Evolutionary conservation across 345 rosid genomes (phyloP).

Genomic region (Ailanthus altissimus): DNA sequence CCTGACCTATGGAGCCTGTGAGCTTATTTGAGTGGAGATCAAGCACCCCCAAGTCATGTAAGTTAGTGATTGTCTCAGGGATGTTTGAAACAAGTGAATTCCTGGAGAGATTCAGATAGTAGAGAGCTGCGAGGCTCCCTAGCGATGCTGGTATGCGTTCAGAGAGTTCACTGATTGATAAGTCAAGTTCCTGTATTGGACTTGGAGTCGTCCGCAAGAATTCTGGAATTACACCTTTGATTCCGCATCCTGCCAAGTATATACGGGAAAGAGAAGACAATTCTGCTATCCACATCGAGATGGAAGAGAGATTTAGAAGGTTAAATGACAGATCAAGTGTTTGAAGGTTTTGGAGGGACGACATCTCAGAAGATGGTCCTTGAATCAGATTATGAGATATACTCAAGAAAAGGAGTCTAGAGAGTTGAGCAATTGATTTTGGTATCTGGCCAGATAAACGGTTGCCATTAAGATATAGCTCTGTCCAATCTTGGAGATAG

Average conservation of each 20-base stretch:
- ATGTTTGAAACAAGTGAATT: conserved; percentile 42
- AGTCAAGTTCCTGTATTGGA: conserved; percentile 52
- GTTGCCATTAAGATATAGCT: conserved; percentile 49
- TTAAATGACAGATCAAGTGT: conserved; percentile 53
- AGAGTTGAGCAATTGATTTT: conserved; percentile 40
- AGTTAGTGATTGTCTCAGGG: conserved; percentile 34
- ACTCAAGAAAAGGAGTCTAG: conserved; percentile 37
- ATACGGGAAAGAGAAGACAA: conserved; percentile 51
- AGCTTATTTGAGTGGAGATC: conserved; percentile 59
- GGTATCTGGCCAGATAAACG: conserved; percentile 42
- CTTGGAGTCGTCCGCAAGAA: conserved; percentile 42
- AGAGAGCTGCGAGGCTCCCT: conserved; percentile 48
- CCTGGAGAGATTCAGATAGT: conserved; percentile 48
- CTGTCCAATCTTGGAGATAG: conserved; percentile 43
- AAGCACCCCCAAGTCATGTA: conserved; percentile 38
- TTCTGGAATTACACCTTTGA: conserved; percentile 46
- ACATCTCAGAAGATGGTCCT: conserved; percentile 41
- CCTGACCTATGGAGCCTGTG: conserved; percentile 39
- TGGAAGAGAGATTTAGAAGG: conserved; percentile 38
- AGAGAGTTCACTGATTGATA: conserved; percentile 42
- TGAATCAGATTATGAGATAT: conserved; percentile 42
- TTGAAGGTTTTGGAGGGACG: conserved; percentile 52
- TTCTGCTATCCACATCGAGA: conserved; percentile 42
- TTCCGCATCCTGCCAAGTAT: conserved; percentile 49
- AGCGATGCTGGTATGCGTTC: conserved; percentile 52